Percentiles rank a stretch among this genome's conserved stretches.
Evolutionary conservation across 192 early-diverging fungal genomes (phyloP).

Genomic region (Endogone sp.): DNA sequence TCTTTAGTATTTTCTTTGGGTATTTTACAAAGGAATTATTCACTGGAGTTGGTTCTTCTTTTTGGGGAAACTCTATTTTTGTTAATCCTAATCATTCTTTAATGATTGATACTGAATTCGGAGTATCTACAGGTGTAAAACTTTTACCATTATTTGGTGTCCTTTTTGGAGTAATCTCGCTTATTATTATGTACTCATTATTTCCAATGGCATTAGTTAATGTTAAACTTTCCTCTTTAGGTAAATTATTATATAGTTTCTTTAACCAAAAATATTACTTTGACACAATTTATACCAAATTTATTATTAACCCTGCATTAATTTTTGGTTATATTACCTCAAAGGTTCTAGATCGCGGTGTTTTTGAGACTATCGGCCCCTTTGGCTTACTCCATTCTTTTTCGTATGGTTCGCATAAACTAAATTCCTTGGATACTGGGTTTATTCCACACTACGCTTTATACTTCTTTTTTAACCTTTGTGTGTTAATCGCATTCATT

Average conservation of each 20-base stretch:
- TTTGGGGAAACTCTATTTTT: slow-evolving; percentile 35
- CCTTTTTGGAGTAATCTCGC: slow-evolving; percentile 14
- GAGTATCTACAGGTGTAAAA: slow-evolving; percentile 21
- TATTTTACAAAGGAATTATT: slow-evolving; percentile 40
- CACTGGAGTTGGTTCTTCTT: slow-evolving; percentile 35
- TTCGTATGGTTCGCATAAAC: slow-evolving; percentile 17
- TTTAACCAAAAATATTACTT: slow-evolving; percentile 37
- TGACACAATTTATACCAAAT: slow-evolving; percentile 40
- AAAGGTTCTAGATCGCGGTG: slow-evolving; percentile 28
- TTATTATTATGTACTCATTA: slow-evolving; percentile 22
- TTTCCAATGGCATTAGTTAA: slow-evolving; percentile 19
- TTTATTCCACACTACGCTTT: slow-evolving; percentile 44
- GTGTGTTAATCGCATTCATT: too few species aligned
- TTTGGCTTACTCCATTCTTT: slow-evolving; percentile 33
- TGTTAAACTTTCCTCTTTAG: slow-evolving; percentile 22
- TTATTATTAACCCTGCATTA: slow-evolving; percentile 29
- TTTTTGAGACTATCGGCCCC: slow-evolving; percentile 37
- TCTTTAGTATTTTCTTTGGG: slow-evolving; percentile 42
- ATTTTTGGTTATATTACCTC: slow-evolving; percentile 31
- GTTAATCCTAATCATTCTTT: slow-evolving; percentile 35
- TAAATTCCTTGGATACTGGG: slow-evolving; percentile 41
- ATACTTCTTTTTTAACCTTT: slow-evolving; percentile 47
- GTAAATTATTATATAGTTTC: slow-evolving; percentile 25
- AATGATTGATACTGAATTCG: slow-evolving; percentile 36
- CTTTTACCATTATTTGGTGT: slow-evolving; percentile 24